Percentiles rank a stretch among this genome's conserved stretches.
phyloP scores from a whole-genome alignment of 371 early-diverging fungal genomes.

The Mortierella polycephala region DNA sequence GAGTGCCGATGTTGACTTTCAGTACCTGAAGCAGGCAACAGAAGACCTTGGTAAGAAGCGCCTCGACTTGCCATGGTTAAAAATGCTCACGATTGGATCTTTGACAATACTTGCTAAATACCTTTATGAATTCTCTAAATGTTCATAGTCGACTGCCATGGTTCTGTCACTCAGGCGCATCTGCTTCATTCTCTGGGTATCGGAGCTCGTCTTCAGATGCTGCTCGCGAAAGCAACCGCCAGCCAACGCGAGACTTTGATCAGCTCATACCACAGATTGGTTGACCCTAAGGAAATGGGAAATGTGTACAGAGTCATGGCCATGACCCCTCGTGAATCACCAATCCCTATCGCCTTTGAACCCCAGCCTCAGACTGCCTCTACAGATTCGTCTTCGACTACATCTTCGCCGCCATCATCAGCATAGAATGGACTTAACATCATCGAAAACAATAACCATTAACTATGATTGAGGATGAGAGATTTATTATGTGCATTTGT shows the following conservation, averaged over 20 bases:
- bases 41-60: slow-evolving; percentile 56
- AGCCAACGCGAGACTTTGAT: slow-evolving; percentile 71
- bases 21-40: slow-evolving; percentile 73
- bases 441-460: too few species aligned
- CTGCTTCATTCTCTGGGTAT: slow-evolving; percentile 91
- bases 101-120: not conserved
- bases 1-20: slow-evolving; percentile 94
- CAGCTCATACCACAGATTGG: slow-evolving; percentile 77
- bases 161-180: slow-evolving; percentile 85
- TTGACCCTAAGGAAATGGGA: slow-evolving; percentile 82
- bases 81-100: not conserved
- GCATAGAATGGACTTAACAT: too few species aligned
- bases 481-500: not conserved
- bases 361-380: slow-evolving; percentile 3
- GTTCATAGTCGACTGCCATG: slow-evolving; percentile 66
- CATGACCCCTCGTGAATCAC: slow-evolving; percentile 57
- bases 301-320: slow-evolving; percentile 83
- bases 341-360: slow-evolving; percentile 42
- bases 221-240: slow-evolving; percentile 70
- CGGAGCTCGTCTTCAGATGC: slow-evolving; percentile 74
- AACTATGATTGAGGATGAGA: too few species aligned
- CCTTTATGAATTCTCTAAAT: not conserved
- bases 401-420: not conserved
- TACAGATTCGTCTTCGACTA: not conserved
- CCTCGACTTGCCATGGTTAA: too few species aligned